Base-by-base conservation (phyloP, 108 stramenopile species). In the Cylindrotheca fusiformis region DNA sequence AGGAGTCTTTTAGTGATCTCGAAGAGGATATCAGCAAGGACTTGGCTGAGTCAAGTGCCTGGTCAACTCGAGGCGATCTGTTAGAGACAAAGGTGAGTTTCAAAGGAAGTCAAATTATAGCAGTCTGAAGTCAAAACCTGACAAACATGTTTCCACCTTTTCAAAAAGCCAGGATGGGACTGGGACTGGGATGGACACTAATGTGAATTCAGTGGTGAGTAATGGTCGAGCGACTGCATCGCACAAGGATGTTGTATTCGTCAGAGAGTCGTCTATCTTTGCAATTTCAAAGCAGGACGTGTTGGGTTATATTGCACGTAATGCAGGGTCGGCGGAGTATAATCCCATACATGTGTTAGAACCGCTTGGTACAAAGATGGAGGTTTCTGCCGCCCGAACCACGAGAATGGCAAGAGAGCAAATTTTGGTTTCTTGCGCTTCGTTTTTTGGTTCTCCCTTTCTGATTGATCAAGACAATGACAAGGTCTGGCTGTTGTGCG, bases 401-500 rank as follows among this genome's bases (percentile, higher is more conserved):
- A 20, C 48, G 30, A 36, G 65, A 3, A 21, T 26, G 0, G 44
- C 52, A 28, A 24, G 24, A 28, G 44, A 66, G 23, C 65, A 66
- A 56, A 28, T 28, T 6, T 31, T 50, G 3, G 5, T 66, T 4
- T 14, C 27, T 2, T 45, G 46, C 0, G 23, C 25, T 1, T 4
- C 21, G 0, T 28, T 56, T 2, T 53, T 55, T 14, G 65, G 44
- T 5, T 25, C 29, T 12, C 29, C 65, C 21, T 8, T 48, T 27
- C 56, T 27, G 18, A 55, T 66, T 8, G 65, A 66, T 19, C 54
- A 66, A 48, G 65, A 66, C 55, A 52, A 66, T 8, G 47, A 22
- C 17, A 52, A 55, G 27, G 17, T 47, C 10, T 66, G 65, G 65
- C 19, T 66, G 6, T 21, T 66, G 1, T 27, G 32, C 26, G 65